phyloP scores from a whole-genome alignment of 345 rosid species.

The Balakata baccata region DNA sequence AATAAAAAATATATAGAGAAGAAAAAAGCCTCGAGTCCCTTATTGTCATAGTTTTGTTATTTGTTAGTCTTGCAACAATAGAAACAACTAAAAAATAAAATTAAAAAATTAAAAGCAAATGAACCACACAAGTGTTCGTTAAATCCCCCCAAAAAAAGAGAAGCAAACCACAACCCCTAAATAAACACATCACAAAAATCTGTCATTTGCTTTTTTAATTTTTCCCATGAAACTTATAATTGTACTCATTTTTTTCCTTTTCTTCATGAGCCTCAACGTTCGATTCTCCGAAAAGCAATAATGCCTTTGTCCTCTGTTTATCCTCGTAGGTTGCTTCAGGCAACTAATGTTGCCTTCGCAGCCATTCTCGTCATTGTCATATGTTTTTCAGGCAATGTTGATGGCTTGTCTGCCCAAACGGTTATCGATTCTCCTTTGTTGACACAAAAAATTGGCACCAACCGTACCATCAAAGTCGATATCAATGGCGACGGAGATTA shows the following conservation, averaged over 20 bases:
- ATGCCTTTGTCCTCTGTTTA: conserved; percentile 20
- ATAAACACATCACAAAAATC: neutral
- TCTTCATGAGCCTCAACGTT: neutral
- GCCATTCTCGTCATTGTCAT: conserved; percentile 20
- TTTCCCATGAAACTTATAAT: neutral
- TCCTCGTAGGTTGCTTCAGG: neutral
- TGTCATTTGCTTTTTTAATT: neutral
- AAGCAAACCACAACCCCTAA: conserved; percentile 3
- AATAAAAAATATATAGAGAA: no score
- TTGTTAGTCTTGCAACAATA: neutral
- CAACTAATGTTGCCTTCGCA: conserved; percentile 11
- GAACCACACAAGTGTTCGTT: conserved; percentile 26
- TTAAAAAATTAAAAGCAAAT: neutral
- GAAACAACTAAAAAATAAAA: neutral
- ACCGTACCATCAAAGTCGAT: conserved; percentile 70
- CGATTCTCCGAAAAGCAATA: neutral
- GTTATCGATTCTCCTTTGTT: conserved; percentile 59
- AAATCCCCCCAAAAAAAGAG: conserved; percentile 27
- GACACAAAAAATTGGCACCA: conserved; percentile 63
- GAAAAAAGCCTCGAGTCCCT: no score
- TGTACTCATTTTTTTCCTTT: neutral
- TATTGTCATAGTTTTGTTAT: neutral
- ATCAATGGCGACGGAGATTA: conserved; percentile 71
- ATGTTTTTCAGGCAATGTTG: conserved; percentile 19
- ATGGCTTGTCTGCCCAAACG: conserved; percentile 1